Base-by-base conservation (phyloP, 371 early-diverging fungal genomes). In the Mycotypha africana region DNA sequence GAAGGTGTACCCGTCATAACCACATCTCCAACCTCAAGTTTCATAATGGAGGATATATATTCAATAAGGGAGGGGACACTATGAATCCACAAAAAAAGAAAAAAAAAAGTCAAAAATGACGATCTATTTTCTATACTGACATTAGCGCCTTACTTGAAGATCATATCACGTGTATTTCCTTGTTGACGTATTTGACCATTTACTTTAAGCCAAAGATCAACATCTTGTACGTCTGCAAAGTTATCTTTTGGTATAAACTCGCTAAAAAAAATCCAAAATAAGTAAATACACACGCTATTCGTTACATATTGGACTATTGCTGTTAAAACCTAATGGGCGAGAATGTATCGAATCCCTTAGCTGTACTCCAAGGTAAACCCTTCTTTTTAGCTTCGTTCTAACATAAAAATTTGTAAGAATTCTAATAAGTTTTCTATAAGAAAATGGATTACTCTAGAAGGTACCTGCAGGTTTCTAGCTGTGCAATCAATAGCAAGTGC, bases 301-400 rank as follows among this genome's bases (percentile, higher is more conserved):
- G n/a, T n/a, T n/a, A n/a, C n/a, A n/a, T n/a, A n/a, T n/a, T n/a
- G n/a, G n/a, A n/a, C n/a, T n/a, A n/a, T n/a, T n/a, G n/a, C n/a
- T n/a, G n/a, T n/a, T n/a, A n/a, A 42, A 56, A 81, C 81, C 84
- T 85, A 37, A 95, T 74, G 14, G 97, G 95, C 14, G 92, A 87
- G 57, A 97, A 97, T 0, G 94, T 91, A 54, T 97, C 97, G 53
- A 83, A 94, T 0, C 97, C 97, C 65, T 97, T 97, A 24, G 93
- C 83, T 2, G 86, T 76, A n/a, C 86, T 81, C 96, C 96, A 95
- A 21, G 94, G 96, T 34, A 85, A 56, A 9, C 93, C 91, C 47
- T 75, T 78, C 52, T 84, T 82, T 71, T 92, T 94, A 20, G 86
- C 94, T 37, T 75, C 77, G 19, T 82, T 86, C 76, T 86, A 65